Percentiles rank a stretch among this genome's conserved stretches.
phyloP scores from a whole-genome alignment of 768 basidiomycete species.

The Lentinula aciculospora region DNA sequence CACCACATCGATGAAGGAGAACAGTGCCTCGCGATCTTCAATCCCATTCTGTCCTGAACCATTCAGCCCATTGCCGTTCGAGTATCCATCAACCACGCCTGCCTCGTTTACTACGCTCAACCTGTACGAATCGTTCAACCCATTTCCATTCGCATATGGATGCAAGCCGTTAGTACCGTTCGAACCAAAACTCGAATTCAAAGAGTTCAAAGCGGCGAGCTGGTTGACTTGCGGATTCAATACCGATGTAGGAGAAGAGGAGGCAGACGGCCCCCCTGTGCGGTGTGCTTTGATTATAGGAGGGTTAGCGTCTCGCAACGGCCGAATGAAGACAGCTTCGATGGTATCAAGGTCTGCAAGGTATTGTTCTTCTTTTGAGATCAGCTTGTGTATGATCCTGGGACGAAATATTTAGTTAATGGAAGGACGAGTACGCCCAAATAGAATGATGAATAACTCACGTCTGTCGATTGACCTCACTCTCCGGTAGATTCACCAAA shows the following conservation, averaged over 20 bases:
- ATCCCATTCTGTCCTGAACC: not conserved
- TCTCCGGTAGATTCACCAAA: conserved; percentile 51
- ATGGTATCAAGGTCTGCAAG: conserved; percentile 81
- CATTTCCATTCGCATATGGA: not conserved
- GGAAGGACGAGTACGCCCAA: too few relatives aligned
- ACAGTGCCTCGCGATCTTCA: conserved; percentile 34
- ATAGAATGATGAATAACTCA: conserved; percentile 16
- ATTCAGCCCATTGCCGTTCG: not conserved
- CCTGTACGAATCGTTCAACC: too few relatives aligned
- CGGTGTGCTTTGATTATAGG: conserved; percentile 26
- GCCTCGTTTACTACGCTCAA: not conserved
- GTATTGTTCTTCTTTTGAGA: conserved; percentile 86
- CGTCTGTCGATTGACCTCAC: conserved; percentile 82
- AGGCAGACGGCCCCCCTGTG: not conserved
- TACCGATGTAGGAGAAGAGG: not conserved
- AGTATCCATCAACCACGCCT: not conserved
- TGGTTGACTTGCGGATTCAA: not conserved
- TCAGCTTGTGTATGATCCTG: conserved; percentile 82
- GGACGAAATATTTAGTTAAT: not conserved
- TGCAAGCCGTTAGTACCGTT: not conserved
- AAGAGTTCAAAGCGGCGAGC: not conserved
- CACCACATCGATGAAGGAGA: conserved; percentile 84
- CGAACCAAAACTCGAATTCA: not conserved
- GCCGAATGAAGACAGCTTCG: conserved; percentile 57
- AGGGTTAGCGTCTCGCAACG: conserved; percentile 39